Evolutionary conservation across 176 grass and related monocot species (phyloP).

Genomic region (Aegilops umbellulata): DNA sequence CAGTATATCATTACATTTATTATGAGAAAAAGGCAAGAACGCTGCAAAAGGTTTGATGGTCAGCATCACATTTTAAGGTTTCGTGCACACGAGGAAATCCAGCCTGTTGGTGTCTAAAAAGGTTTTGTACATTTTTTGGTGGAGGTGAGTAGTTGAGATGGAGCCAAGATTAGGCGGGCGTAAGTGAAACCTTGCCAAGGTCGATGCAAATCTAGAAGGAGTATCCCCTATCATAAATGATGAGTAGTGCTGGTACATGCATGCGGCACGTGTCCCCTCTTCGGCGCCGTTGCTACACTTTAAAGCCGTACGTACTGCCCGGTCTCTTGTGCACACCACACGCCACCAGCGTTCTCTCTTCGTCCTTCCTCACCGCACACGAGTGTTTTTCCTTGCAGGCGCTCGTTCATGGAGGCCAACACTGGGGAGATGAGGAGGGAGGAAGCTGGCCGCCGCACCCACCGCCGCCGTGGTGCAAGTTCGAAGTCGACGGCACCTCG

Average conservation of each 20-base stretch:
- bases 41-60: not conserved
- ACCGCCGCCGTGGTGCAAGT: no score
- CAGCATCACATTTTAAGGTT: not conserved
- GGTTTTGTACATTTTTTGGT: no score
- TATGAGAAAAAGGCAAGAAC: no score
- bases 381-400: not conserved
- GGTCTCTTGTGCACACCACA: not conserved
- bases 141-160: not conserved
- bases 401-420: not conserved
- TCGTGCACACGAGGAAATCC: no score
- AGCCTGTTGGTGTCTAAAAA: no score
- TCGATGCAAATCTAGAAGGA: not conserved
- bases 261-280: not conserved
- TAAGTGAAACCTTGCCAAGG: not conserved
- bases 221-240: not conserved
- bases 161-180: not conserved
- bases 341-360: not conserved
- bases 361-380: not conserved
- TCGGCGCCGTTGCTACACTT: not conserved
- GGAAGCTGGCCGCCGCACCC: not conserved
- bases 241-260: not conserved
- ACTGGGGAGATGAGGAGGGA: not conserved
- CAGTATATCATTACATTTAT: not conserved
- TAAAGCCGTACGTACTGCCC: not conserved
- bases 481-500: not conserved